These are phyloP conservation scores for Ophiocordyceps sinensis DNA, from an alignment of 2,329 filamentous ascomycete species.

Conservation along the genomic window DNA sequence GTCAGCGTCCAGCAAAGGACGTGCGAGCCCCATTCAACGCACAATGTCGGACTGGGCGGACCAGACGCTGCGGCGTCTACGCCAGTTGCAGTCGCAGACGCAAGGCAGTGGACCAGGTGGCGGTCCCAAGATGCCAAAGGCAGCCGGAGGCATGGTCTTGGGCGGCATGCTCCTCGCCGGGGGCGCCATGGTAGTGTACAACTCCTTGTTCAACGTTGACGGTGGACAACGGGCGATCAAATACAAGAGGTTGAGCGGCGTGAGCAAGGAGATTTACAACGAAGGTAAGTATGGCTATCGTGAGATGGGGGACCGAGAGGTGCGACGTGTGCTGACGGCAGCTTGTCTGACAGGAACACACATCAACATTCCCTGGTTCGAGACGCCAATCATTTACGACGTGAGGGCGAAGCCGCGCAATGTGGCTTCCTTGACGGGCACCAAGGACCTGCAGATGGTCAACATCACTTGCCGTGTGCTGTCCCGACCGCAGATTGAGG, in stretches of 20 bases:
- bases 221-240: constrained; percentile 99
- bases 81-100: constrained; percentile 25
- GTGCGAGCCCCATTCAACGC: not conserved
- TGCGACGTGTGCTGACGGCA: constrained; percentile 3
- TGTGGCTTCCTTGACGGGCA: constrained; percentile 91
- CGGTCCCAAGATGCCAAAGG: constrained; percentile 20
- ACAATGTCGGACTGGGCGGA: constrained; percentile 28
- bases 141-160: constrained; percentile 23
- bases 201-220: constrained; percentile 70
- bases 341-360: constrained; percentile 57
- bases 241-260: constrained; percentile 83
- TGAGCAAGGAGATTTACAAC: constrained; percentile 87
- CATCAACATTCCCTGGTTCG: constrained; percentile 89
- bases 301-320: not conserved
- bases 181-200: constrained; percentile 37
- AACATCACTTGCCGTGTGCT: constrained; percentile 99
- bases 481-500: constrained; percentile 73
- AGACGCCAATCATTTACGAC: constrained; percentile 93
- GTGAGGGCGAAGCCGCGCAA: constrained; percentile 96
- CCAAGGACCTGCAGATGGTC: constrained; percentile 99
- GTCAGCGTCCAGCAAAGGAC: not conserved
- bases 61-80: constrained; percentile 35
- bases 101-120: constrained; percentile 27
- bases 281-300: constrained; percentile 50
- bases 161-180: constrained; percentile 30